A percentile compares a stretch with the other conserved stretches of the same genome.
These are phyloP conservation scores for Ceriops zippeliana DNA, from an alignment of 345 rosid species.

Conservation along the genomic window DNA sequence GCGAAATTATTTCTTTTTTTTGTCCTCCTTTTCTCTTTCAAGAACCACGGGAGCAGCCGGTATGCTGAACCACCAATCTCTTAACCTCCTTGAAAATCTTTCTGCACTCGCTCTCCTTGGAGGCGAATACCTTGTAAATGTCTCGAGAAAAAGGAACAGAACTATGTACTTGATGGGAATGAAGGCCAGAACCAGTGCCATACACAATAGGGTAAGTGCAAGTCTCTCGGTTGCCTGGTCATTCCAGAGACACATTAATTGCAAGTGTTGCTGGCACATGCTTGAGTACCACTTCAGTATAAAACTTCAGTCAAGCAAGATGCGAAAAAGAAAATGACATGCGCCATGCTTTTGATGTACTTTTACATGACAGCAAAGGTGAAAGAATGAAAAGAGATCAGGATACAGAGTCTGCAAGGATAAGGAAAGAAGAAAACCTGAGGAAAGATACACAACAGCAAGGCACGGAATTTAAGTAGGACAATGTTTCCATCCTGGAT, in stretches of 20 bases:
- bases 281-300: background rate
- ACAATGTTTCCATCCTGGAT: conserved; percentile 79
- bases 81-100: conserved; percentile 68
- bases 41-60: conserved; percentile 88
- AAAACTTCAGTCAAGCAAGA: background rate
- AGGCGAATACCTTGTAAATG: conserved; percentile 78
- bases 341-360: background rate
- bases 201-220: conserved; percentile 48
- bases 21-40: conserved; percentile 62
- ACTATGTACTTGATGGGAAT: conserved; percentile 59
- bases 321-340: background rate
- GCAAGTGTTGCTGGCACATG: background rate
- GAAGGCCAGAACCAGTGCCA: conserved; percentile 45
- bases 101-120: conserved; percentile 65
- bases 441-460: conserved; percentile 67
- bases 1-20: conserved; percentile 44
- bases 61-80: conserved; percentile 98
- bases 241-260: background rate
- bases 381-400: background rate
- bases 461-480: conserved; percentile 85
- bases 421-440: conserved; percentile 39
- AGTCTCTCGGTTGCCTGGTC: conserved; percentile 79
- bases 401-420: background rate
- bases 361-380: background rate
- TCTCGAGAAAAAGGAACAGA: conserved; percentile 54